Base-by-base conservation (phyloP, 306 rosid genomes). In the Ziziphus jujuba region DNA sequence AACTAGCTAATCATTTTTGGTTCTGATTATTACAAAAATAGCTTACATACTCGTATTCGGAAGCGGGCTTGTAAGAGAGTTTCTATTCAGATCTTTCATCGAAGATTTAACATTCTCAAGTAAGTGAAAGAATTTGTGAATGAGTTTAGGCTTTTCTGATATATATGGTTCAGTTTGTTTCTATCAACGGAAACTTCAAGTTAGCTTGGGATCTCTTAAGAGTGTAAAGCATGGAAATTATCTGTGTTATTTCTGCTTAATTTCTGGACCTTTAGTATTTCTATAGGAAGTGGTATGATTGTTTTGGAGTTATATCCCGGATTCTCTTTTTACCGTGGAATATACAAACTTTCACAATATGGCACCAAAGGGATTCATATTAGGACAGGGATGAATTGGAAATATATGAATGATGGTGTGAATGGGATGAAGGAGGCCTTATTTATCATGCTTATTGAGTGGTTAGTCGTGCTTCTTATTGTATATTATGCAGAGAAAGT, bases 311-410 rank as follows among this genome's bases (percentile, higher is more conserved):
- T 92, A 59, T 89, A 66, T 79, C 98, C 95, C 6, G 96, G 98
- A 28, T 87, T 92, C 65, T 60, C 95, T 58, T 72, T 92, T 56
- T 92, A 79, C 63, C 87, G 98, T 12, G 96, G 98, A 54, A 34
- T 92, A 61, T 87, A 84, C 49, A 96, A 92, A 80, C 74, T 92
- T 58, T 65, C 90, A 6, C 77, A 81, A 62, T 78, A 75, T 66
- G 66, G 95, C 65, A 77, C 82, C 58, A 78, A 1, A 19, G 90
- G 80, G 7, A 74, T 79, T 65, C 34, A 52, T 54, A 61, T 75
- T 75, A 92, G 87, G 59, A 87, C 86, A 36, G 98, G 95, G 14
- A 89, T 92, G 95, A 77, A 77, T 11, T 89, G 98, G 98, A 71
- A 73, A 17, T 78, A 92, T 73, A 77, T 89, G 73, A 87, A 70